These are phyloP conservation scores for Rhodotorula paludigena DNA, from an alignment of 768 basidiomycete species.

Conservation along the genomic window DNA sequence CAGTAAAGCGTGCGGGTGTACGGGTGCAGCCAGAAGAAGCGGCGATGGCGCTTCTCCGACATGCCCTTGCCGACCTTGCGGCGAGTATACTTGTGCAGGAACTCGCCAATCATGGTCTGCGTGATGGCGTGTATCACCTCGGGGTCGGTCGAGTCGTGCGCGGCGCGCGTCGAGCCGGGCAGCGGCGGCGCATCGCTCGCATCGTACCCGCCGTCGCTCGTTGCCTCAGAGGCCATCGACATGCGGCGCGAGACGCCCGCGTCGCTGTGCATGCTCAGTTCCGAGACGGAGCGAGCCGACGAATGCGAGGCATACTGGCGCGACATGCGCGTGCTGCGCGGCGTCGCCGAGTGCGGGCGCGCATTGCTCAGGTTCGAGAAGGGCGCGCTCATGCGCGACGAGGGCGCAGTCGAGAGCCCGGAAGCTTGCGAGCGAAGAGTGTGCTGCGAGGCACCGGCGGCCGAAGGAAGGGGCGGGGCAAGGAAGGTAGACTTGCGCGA, in stretches of 20 bases:
- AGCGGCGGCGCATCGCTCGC: conserved; percentile 14
- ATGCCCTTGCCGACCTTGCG: conserved; percentile 81
- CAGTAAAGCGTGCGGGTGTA: conserved; percentile 97
- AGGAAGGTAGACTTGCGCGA: conserved; percentile 15
- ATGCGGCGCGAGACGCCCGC: conserved; percentile 65
- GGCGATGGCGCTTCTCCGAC: conserved; percentile 79
- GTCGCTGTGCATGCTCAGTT: conserved; percentile 49
- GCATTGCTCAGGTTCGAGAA: conserved; percentile 17
- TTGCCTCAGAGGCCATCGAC: conserved; percentile 63
- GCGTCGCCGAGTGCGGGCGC: conserved; percentile 12
- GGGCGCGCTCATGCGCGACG: conserved; percentile 6
- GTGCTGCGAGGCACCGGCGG: background rate
- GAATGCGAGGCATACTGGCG: conserved; percentile 2
- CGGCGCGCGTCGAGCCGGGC: conserved; percentile 20
- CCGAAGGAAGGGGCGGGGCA: conserved; percentile 17
- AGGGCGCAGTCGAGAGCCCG: conserved; percentile 6
- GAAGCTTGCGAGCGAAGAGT: conserved; percentile 22
- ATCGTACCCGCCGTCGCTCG: conserved; percentile 35
- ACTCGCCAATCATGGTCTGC: conserved; percentile 99
- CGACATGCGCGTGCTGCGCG: conserved; percentile 7
- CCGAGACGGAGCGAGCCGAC: conserved; percentile 24
- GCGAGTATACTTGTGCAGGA: conserved; percentile 94
- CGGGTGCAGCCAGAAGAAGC: conserved; percentile 99
- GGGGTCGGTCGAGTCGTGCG: conserved; percentile 69
- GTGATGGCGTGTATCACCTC: conserved; percentile 91